Evolutionary conservation across 768 basidiomycete species (phyloP), one percentile per base, ranked within the genome.

Genomic region (Russula ochroleuca): DNA sequence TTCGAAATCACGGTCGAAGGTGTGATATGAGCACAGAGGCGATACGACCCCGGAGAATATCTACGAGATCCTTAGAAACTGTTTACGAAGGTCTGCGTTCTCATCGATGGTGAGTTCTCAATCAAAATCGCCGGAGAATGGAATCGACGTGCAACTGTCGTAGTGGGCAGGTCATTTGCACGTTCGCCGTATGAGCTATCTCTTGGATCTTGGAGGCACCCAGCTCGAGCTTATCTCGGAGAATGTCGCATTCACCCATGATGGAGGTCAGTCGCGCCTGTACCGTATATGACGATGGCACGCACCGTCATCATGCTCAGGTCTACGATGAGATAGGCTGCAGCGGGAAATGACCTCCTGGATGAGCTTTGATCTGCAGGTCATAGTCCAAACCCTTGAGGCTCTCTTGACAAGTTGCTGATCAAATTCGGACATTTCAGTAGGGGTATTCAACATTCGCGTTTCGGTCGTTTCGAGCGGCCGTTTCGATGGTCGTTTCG

Each of bases 381-480:
- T 40, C 47, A n/a, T 33, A 5, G 51, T 45, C 57, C 61, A 62
- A 6, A 43, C 5, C 5, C 35, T 25, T 57, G 31, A 57, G 7
- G 21, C 38, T 50, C 4, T 50, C 38, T 92, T 92, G 47, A 91
- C 81, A 0, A 92, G 78, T 53, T 79, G 80, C 72, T 93, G 88
- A 70, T 93, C 87, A 70, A 92, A 93, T 57, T 86, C 86, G 33
- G 87, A 90, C 69, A 94, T 85, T 66, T 8, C 33, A 33, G 33
- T 33, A 8, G 33, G 33, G n/a, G n/a, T n/a, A n/a, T n/a, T n/a
- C n/a, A n/a, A n/a, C n/a, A n/a, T n/a, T n/a, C n/a, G n/a, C n/a
- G n/a, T n/a, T n/a, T n/a, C n/a, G n/a, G n/a, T n/a, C n/a, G n/a
- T n/a, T n/a, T n/a, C n/a, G n/a, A n/a, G n/a, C n/a, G n/a, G n/a